Conservation (phyloP, 768 basidiomycete species). For the Nidularia pulvinata region DNA sequence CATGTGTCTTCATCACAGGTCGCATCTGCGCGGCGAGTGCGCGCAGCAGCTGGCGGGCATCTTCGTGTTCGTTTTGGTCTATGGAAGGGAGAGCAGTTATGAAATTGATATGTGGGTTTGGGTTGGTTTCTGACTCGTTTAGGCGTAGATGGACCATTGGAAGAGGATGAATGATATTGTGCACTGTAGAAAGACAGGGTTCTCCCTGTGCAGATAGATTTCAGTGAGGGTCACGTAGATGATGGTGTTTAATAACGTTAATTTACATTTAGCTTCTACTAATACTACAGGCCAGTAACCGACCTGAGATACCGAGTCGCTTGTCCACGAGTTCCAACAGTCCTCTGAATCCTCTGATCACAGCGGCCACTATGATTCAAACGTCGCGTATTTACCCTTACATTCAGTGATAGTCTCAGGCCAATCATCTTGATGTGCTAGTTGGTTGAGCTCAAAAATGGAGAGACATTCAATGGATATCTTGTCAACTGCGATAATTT, state of each 20-base stretch:
- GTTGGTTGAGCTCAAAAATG: constrained; percentile 96
- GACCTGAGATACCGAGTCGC: too few relatives aligned
- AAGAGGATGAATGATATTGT: neutral
- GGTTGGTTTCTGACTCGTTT: constrained; percentile 70
- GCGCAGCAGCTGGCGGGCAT: constrained; percentile 70
- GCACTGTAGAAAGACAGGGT: too few relatives aligned
- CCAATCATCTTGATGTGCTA: constrained; percentile 22
- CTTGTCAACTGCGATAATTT: constrained; percentile 99
- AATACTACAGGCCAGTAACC: too few relatives aligned
- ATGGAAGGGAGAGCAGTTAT: constrained; percentile 53
- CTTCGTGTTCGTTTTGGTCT: constrained; percentile 48
- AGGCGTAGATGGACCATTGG: constrained; percentile 74
- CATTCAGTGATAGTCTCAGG: neutral
- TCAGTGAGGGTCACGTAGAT: too few relatives aligned
- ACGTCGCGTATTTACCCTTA: too few relatives aligned
- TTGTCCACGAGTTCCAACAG: too few relatives aligned
- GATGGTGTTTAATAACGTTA: too few relatives aligned
- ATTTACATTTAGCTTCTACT: too few relatives aligned
- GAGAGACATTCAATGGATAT: constrained; percentile 99
- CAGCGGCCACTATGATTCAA: too few relatives aligned
- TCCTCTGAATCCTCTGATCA: too few relatives aligned
- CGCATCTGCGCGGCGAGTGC: constrained; percentile 84
- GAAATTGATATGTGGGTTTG: constrained; percentile 80
- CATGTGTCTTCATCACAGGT: constrained; percentile 81
- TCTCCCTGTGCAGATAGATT: too few relatives aligned